Percentiles rank a stretch among this genome's conserved stretches.
phyloP scores from a whole-genome alignment of 176 grass and related monocot genomes.

The Luzula sylvatica region DNA sequence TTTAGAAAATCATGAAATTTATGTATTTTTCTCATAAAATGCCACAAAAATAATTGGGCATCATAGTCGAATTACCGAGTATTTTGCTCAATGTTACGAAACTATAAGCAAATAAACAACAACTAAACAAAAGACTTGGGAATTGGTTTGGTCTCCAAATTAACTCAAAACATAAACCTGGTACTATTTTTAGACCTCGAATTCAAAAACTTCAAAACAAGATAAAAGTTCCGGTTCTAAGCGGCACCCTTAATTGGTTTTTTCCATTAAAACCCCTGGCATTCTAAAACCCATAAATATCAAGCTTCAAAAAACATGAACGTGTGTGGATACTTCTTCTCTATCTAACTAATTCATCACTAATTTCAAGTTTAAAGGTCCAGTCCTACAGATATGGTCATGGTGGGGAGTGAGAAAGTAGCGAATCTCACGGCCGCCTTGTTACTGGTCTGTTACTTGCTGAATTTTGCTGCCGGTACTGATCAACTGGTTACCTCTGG shows the following conservation, averaged over 20 bases:
- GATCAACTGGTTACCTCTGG: not conserved
- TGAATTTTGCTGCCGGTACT: not conserved
- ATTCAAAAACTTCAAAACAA: slow-evolving; percentile 6
- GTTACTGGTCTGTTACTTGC: slow-evolving; percentile 10
- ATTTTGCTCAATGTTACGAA: too few species aligned
- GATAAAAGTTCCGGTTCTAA: not conserved
- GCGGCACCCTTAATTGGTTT: not conserved
- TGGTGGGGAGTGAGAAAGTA: not conserved
- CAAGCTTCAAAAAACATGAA: slow-evolving; percentile 4
- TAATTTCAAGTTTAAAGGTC: not conserved
- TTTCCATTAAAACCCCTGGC: not conserved
- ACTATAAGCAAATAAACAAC: too few species aligned
- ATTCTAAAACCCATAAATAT: not conserved
- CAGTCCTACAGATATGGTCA: slow-evolving; percentile 1
- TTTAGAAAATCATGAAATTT: too few species aligned
- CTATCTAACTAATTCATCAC: not conserved
- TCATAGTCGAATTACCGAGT: too few species aligned
- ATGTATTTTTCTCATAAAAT: too few species aligned
- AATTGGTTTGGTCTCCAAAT: too few species aligned
- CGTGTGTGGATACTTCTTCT: not conserved
- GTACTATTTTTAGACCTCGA: slow-evolving; percentile 9
- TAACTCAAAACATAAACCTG: too few species aligned
- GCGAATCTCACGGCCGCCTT: not conserved
- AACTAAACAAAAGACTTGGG: too few species aligned
- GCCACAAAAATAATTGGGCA: too few species aligned